Evolutionary conservation across 1,284 basidiomycete genomes (phyloP).

Genomic region (Fomitopsis palustris): DNA sequence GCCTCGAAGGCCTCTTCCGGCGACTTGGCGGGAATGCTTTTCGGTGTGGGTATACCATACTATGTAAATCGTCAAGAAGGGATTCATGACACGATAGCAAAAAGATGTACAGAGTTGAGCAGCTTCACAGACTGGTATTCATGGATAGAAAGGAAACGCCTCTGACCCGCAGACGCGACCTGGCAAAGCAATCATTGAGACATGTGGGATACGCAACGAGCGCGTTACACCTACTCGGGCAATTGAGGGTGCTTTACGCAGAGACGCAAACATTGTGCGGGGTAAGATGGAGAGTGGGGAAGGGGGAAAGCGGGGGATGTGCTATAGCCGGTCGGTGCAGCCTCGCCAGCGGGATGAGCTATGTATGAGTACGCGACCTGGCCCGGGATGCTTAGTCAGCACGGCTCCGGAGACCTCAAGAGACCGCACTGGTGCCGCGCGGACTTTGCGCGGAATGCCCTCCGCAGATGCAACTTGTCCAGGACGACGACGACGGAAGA

Average conservation of each 20-base stretch:
- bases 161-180: conserved; percentile 76
- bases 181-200: conserved; percentile 23
- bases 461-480: conserved; percentile 25
- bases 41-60: conserved; percentile 98
- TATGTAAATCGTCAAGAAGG: conserved; percentile 29
- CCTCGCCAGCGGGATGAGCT: background rate
- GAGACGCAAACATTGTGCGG: conserved; percentile 53
- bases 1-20: conserved; percentile 89
- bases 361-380: background rate
- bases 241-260: conserved; percentile 58
- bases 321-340: conserved; percentile 2
- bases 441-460: background rate
- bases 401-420: background rate
- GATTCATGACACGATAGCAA: background rate
- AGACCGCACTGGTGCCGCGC: no score
- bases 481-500: conserved; percentile 78
- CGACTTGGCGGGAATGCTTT: conserved; percentile 84
- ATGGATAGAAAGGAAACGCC: conserved; percentile 94
- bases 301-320: conserved; percentile 14
- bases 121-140: conserved; percentile 97
- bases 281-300: conserved; percentile 2
- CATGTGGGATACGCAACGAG: background rate
- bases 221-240: conserved; percentile 47
- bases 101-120: conserved; percentile 77
- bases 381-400: conserved; percentile 21